Base-by-base conservation (phyloP, 495 filamentous ascomycete genomes). In the Daldinia bambusicola region DNA sequence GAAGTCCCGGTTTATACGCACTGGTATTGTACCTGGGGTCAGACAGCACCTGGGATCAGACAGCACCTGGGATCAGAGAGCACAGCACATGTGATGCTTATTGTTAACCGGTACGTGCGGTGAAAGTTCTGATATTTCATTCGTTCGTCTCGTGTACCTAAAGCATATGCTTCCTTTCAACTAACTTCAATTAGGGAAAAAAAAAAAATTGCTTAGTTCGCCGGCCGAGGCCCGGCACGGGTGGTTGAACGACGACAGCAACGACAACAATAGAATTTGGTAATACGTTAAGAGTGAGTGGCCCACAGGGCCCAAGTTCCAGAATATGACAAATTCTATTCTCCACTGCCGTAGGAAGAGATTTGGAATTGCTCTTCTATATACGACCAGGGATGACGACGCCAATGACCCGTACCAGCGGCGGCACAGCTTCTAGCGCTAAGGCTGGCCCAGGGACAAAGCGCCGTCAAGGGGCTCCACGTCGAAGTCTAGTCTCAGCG, bases 361-460 rank as follows among this genome's bases (percentile, higher is more conserved):
- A 48, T 48, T 48, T 48, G 43, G 43, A 48, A 48, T 48, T 48
- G 16, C 18, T 22, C 43, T 48, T 48, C 43, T 48, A n/a, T n/a
- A n/a, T n/a, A 26, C 26, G 1, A 9, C 43, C 9, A 13, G 43
- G 43, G 43, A 13, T 48, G 16, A 48, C 16, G 43, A 22, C 18
- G 43, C 10, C 20, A 16, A 48, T 22, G 18, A 20, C 16, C 43
- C 16, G 16, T 20, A 8, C 16, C 43, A 22, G 43, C 43, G 43
- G 43, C 43, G 43, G 43, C 43, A 20, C 43, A 48, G 43, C 43
- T 48, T 18, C 3, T 48, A 48, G 43, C 16, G 43, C 43, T 48
- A 48, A 16, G 16, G 43, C 43, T 48, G 43, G 22, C 9, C 43
- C 18, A 22, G 43, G 1, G 22, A 2, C 43, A 8, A 22, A 16